Evolutionary conservation across 805 yeast species (phyloP), one percentile per base, ranked within the genome.

Genomic region (Metschnikowia aberdeeniae): DNA sequence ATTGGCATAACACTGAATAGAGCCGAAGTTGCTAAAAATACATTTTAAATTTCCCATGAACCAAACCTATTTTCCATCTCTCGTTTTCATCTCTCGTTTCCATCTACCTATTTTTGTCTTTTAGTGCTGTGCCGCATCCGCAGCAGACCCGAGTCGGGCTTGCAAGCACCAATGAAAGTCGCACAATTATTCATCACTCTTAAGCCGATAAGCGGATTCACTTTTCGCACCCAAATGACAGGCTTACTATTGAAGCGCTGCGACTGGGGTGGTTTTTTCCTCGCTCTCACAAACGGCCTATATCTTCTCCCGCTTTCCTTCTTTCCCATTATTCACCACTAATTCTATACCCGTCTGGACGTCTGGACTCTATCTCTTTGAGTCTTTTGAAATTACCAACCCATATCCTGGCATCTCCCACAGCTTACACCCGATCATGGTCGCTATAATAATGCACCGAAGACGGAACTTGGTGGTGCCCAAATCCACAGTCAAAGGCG

Each of bases 161-260:
- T 12, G 43, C 26, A 14, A 5, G 22, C 38, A 28, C 57, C 56
- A 54, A 54, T 54, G 42, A 37, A 24, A 37, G 36, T 44, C 41
- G 42, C 46, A 26, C 24, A 38, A 52, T 52, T 52, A 50, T 34
- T 52, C 56, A 52, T 47, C 46, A 36, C 29, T 20, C 34, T 13
- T 42, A 40, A 34, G 48, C 57, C 57, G 56, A 52, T 35, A 40
- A 37, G 53, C 55, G 57, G 54, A 44, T 36, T 26, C 28, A 14
- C 39, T 28, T 40, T 37, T 43, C 44, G 52, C 52, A 49, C 52
- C 52, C 57, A 51, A 40, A 14, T 17, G 20, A 33, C 19, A 17
- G 36, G 42, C 42, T 39, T 39, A 39, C 36, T 22, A 30, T 39
- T 10, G 14, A 13, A 39, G 42, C 9, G 9, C 14, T 32, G 12